Evolutionary conservation across 768 basidiomycete species (phyloP), one percentile per base, ranked within the genome.

Genomic region (Polyporus arcularius): DNA sequence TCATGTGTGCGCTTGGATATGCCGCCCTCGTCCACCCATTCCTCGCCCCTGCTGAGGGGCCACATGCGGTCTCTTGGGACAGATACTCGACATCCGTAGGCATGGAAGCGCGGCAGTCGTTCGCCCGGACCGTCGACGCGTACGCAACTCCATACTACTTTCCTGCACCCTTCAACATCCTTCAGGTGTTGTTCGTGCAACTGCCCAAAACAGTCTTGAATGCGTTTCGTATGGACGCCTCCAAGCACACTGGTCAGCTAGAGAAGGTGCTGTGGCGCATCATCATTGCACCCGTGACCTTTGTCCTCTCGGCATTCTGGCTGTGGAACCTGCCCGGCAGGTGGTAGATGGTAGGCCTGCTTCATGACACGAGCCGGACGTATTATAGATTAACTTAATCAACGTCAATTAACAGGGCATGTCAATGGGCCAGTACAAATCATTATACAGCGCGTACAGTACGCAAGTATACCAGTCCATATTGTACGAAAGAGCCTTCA

Each of bases 131-230:
- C 18, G 76, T 80, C 28, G 53, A 68, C 21, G 53, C 58, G 5
- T 84, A 72, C 58, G 54, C 69, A 1, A 59, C 61, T 6, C 73
- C 76, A 3, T 77, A 79, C 57, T 68, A 66, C 49, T 86, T 83
- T 62, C 83, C 82, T 3, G 74, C 82, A 5, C 85, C 84, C 0
- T 76, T 85, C 68, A 85, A 82, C 69, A 56, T 86, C 49, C 35
- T 83, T 4, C 72, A 66, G 8, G 11, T 70, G 7, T 0, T 68
- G 4, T 49, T 71, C 28, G 63, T 72, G 9, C 61, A 49, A 18
- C 38, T 58, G 51, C 55, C 73, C 21, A 26, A 26, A 4, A 9
- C 49, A 2, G 2, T 58, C 21, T 26, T 68, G 4, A 53, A 68
- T 14, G 42, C 49, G 21, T 11, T 69, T 8, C 71, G 73, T 21